Evolutionary conservation across 345 rosid genomes (phyloP).

Genomic region (Reutealis trisperma): DNA sequence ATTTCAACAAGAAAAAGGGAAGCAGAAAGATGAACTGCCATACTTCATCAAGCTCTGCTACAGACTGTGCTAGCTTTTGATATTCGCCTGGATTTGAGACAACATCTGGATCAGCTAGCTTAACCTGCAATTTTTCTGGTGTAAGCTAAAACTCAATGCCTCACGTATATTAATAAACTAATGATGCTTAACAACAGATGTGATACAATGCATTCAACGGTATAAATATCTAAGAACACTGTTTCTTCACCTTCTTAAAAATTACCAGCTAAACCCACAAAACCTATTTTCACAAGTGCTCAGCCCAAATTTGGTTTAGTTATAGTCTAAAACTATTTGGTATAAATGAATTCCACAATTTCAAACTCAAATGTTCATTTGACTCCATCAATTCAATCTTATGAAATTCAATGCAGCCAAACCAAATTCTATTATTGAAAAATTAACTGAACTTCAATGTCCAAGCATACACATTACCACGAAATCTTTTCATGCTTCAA

Average conservation of each 20-base stretch:
- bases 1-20: background rate
- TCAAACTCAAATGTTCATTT: too few species aligned
- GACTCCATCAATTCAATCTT: too few species aligned
- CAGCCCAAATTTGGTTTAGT: background rate
- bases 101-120: slow-evolving; percentile 90
- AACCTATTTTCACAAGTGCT: background rate
- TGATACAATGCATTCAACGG: background rate
- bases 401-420: too few species aligned
- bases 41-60: slow-evolving; percentile 92
- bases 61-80: slow-evolving; percentile 83
- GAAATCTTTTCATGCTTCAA: background rate
- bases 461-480: background rate
- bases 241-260: background rate
- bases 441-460: background rate
- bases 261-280: background rate
- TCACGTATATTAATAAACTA: background rate
- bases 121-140: slow-evolving; percentile 46
- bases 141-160: slow-evolving; percentile 8
- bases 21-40: slow-evolving; percentile 4
- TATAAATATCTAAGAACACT: background rate
- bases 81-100: slow-evolving; percentile 76
- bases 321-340: background rate
- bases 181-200: background rate
- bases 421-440: too few species aligned
- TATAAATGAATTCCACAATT: too few species aligned